phyloP scores from a whole-genome alignment of 2,329 filamentous ascomycete genomes.

The Claviceps monticola region DNA sequence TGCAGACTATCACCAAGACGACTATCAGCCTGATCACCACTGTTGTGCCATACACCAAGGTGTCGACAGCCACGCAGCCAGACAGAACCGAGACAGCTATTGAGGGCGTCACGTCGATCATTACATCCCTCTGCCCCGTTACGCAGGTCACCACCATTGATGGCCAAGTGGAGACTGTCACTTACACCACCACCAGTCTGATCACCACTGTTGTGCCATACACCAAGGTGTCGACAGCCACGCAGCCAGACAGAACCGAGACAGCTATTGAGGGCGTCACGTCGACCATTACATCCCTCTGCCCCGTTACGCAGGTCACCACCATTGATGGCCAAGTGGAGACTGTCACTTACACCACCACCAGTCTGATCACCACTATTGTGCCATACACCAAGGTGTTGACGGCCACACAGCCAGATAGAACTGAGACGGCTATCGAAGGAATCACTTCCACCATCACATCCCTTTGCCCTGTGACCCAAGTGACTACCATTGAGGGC shows the following conservation, averaged over 20 bases:
- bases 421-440: conserved; percentile 12
- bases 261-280: conserved; percentile 19
- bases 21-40: conserved; percentile 13
- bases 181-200: conserved; percentile 11
- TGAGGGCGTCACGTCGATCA: conserved; percentile 22
- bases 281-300: conserved; percentile 27
- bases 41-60: conserved; percentile 16
- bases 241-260: conserved; percentile 17
- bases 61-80: conserved; percentile 16
- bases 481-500: not conserved
- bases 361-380: conserved; percentile 12
- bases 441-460: not conserved
- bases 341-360: conserved; percentile 11
- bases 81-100: conserved; percentile 18
- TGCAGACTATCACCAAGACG: conserved; percentile 10
- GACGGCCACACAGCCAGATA: conserved; percentile 17
- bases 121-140: conserved; percentile 30
- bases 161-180: conserved; percentile 6
- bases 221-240: conserved; percentile 17
- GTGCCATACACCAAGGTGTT: conserved; percentile 18
- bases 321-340: conserved; percentile 6
- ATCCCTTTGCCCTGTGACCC: not conserved
- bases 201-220: conserved; percentile 16
- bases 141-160: conserved; percentile 12
- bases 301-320: conserved; percentile 21